Percentiles rank a stretch among this genome's conserved stretches.
phyloP scores from a whole-genome alignment of 257 asterid genomes.

The Prunella vulgaris region DNA sequence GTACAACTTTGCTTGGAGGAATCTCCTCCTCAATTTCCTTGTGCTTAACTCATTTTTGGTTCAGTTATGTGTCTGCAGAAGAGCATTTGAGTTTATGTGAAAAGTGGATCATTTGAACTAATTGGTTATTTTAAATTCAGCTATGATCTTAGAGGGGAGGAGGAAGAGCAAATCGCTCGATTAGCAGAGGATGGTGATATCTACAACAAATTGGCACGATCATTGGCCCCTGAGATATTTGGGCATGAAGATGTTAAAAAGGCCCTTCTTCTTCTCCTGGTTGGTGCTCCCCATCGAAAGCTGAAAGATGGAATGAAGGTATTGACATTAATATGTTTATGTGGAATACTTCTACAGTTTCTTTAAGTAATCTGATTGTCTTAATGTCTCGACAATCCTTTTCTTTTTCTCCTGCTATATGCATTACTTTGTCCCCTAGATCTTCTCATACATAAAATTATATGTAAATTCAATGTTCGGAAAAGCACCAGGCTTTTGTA shows the following conservation, averaged over 20 bases:
- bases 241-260: conserved; percentile 93
- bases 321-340: conserved; percentile 15
- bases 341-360: neutral
- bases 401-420: neutral
- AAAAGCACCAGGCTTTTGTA: neutral
- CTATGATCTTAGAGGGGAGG: conserved; percentile 74
- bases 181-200: conserved; percentile 94
- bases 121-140: conserved; percentile 4
- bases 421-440: neutral
- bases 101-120: neutral
- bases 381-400: neutral
- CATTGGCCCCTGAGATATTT: conserved; percentile 92
- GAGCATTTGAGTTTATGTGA: neutral
- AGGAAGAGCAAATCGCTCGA: conserved; percentile 72
- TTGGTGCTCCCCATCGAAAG: conserved; percentile 95
- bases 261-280: conserved; percentile 95
- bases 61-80: neutral
- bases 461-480: neutral
- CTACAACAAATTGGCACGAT: conserved; percentile 70
- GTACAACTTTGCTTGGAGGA: neutral
- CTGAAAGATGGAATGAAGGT: conserved; percentile 98
- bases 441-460: neutral
- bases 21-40: neutral
- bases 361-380: neutral
- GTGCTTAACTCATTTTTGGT: neutral